Evolutionary conservation across 2,329 filamentous ascomycete genomes (phyloP).

Genomic region (Pseudodiploospora longispora): DNA sequence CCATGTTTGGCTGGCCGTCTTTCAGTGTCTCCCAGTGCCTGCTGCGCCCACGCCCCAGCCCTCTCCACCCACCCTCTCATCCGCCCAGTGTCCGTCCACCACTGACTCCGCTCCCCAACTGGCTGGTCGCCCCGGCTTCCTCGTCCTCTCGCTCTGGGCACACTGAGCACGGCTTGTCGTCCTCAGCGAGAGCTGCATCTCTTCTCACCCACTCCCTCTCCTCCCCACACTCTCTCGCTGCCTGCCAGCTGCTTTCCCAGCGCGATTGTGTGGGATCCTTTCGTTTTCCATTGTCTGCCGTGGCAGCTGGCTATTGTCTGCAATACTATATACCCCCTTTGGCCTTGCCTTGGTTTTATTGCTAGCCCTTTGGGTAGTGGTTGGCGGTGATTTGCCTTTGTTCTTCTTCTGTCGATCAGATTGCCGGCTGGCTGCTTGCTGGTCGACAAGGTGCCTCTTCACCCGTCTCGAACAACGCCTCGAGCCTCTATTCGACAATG

Average conservation of each 20-base stretch:
- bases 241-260: constrained; percentile 1
- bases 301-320: constrained; percentile 14
- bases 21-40: too few relatives aligned
- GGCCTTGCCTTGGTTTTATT: constrained; percentile 12
- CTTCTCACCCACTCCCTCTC: constrained; percentile 9
- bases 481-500: constrained; percentile 9
- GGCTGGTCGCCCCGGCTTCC: constrained; percentile 12
- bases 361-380: constrained; percentile 14
- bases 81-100: constrained; percentile 18
- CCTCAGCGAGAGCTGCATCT: constrained; percentile 19
- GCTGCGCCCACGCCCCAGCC: too few relatives aligned
- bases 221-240: constrained; percentile 5
- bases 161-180: constrained; percentile 1
- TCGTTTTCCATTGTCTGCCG: constrained; percentile 10
- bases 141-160: too few relatives aligned
- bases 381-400: constrained; percentile 13
- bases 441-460: constrained; percentile 1
- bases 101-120: constrained; percentile 25
- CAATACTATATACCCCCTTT: constrained; percentile 9
- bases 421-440: not conserved
- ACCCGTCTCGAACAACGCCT: constrained; percentile 1
- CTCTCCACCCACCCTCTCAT: constrained; percentile 16
- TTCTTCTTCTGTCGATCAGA: constrained; percentile 4
- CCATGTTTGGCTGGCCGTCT: not conserved
- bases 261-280: constrained; percentile 7